Base-by-base conservation (phyloP, 306 rosid species). In the Nissolia schottii region DNA sequence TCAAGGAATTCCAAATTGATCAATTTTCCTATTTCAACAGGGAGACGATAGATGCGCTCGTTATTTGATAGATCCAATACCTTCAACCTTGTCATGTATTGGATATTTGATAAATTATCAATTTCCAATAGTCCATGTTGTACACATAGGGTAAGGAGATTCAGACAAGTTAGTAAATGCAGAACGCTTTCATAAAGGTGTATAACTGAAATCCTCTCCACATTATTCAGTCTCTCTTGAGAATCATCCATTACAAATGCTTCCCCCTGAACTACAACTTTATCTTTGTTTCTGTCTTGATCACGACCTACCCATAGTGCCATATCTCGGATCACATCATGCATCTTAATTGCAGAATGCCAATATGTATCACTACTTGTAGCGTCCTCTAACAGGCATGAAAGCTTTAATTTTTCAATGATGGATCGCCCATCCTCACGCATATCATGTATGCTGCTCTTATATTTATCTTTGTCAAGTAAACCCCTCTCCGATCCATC, bases 121-220 rank as follows among this genome's bases (percentile, higher is more conserved):
- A n/a, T 1, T 0, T 1, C 1, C 0, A 7, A 1, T 0, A 0
- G n/a, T 0, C 0, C n/a, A n/a, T n/a, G n/a, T 6, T 1, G 0
- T 0, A 62, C 3, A 12, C 46, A 10, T 0, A 79, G 45, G 5
- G 76, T 73, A 1, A 0, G 0, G n/a, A 73, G 75, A 24, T 67
- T 79, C 7, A 66, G 79, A 35, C 75, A 79, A 32, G 7, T 0
- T 0, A 32, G 66, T 13, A 72, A 0, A 3, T 28, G 2, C 65
- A 18, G 38, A 0, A n/a, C n/a, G n/a, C n/a, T n/a, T n/a, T 11
- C 57, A 0, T 0, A 0, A 12, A 0, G 1, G 11, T 28, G 1
- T 4, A 27, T 19, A 2, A 79, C 1, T 34, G 79, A 79, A 18
- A 79, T 66, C 38, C 70, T 57, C 48, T 73, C 71, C 1, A 45